Evolutionary conservation across 2,329 filamentous ascomycete genomes (phyloP).

Genomic region (Aspergillus hortae): DNA sequence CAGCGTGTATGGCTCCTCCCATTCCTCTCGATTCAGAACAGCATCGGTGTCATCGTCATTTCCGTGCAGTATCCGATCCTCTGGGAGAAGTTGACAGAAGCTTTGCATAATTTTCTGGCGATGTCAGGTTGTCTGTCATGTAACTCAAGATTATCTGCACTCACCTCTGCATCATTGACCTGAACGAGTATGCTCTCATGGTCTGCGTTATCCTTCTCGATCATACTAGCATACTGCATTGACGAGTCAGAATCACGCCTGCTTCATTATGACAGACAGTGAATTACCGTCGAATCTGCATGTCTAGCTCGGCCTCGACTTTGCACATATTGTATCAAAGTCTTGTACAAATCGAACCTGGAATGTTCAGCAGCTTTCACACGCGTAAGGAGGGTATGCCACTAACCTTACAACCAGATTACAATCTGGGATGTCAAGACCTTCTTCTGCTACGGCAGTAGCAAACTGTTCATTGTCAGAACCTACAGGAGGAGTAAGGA

Average conservation of each 20-base stretch:
- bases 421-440: conserved; percentile 63
- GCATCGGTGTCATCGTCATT: conserved; percentile 56
- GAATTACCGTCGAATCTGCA: conserved; percentile 58
- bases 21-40: conserved; percentile 52
- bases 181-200: conserved; percentile 57
- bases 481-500: background rate
- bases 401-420: conserved; percentile 56
- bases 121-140: background rate
- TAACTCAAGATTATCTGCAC: background rate
- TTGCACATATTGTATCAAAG: conserved; percentile 92
- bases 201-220: conserved; percentile 68
- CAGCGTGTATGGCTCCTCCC: conserved; percentile 57
- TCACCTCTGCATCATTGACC: conserved; percentile 44
- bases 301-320: conserved; percentile 84
- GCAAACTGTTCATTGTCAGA: conserved; percentile 46
- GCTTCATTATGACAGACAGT: background rate
- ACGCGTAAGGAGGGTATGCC: background rate
- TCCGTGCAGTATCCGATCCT: conserved; percentile 66
- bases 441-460: conserved; percentile 64
- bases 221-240: conserved; percentile 70
- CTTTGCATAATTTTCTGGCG: conserved; percentile 57
- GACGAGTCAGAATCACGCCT: background rate
- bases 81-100: conserved; percentile 72
- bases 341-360: conserved; percentile 81
- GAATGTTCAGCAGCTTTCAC: conserved; percentile 8